Evolutionary conservation across 345 rosid species (phyloP).

Genomic region (Syzygium aromaticum): DNA sequence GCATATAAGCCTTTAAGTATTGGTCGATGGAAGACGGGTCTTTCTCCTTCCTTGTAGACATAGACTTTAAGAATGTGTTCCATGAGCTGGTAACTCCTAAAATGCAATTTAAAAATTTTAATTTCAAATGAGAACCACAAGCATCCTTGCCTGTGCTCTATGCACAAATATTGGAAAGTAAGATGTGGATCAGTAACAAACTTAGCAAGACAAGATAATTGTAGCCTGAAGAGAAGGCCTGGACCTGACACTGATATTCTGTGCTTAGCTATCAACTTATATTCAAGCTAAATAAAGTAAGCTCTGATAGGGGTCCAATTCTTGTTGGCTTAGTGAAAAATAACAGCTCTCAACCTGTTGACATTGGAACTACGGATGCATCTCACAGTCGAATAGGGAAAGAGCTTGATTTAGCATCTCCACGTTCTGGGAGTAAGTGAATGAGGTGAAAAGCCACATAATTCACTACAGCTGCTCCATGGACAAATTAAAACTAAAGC

Average conservation of each 20-base stretch:
- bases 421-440: not conserved
- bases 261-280: not conserved
- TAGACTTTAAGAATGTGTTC: conserved; percentile 68
- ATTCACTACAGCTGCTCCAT: not conserved
- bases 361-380: not conserved
- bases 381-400: not conserved
- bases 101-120: not conserved
- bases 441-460: not conserved
- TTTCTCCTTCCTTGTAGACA: conserved; percentile 74
- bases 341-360: not conserved
- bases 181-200: not conserved
- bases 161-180: not conserved
- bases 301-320: not conserved
- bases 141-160: not conserved
- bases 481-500: not conserved
- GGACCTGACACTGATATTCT: not conserved
- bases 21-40: conserved; percentile 81
- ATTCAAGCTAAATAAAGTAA: not conserved
- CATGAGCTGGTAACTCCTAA: conserved; percentile 97
- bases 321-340: not conserved
- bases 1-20: conserved; percentile 93
- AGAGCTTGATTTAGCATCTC: not conserved
- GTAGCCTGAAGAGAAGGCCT: not conserved
- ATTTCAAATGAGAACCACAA: not conserved
- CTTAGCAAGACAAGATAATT: not conserved